A percentile compares a stretch with the other conserved stretches of the same genome.
phyloP scores from a whole-genome alignment of 202 grass and related monocot genomes.

The Schoenoplectus tabernaemontani region DNA sequence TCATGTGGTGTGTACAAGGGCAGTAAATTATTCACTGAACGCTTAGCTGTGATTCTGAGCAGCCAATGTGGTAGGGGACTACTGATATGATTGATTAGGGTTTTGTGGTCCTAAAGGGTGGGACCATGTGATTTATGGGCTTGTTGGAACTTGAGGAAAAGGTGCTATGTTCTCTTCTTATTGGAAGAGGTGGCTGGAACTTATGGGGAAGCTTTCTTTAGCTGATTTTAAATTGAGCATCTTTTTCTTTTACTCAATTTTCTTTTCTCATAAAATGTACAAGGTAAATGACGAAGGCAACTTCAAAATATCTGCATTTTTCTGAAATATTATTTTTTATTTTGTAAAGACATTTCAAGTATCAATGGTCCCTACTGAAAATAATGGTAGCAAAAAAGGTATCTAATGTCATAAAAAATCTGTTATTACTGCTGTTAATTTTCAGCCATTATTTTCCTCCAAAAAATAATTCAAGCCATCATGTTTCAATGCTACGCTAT shows the following conservation, averaged over 20 bases:
- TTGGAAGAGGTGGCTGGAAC: constrained; percentile 4
- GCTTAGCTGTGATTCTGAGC: constrained; percentile 18
- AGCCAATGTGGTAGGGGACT: constrained; percentile 6
- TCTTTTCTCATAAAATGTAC: not conserved
- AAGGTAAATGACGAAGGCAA: not conserved
- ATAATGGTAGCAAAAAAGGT: no score
- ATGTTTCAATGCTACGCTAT: no score
- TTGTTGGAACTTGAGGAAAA: constrained; percentile 16
- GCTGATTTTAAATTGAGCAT: not conserved
- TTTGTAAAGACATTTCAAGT: not conserved
- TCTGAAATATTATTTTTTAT: no score
- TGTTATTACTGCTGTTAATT: no score
- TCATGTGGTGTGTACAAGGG: constrained; percentile 8
- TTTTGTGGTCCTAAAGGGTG: constrained; percentile 22
- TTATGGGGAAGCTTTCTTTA: constrained; percentile 4
- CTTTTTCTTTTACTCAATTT: not conserved
- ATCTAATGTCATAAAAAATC: no score
- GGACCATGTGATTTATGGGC: constrained; percentile 20
- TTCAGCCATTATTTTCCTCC: no score
- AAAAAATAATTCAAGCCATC: no score
- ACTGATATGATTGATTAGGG: constrained; percentile 22
- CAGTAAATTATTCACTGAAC: constrained; percentile 29
- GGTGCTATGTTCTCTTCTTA: not conserved
- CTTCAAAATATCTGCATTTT: not conserved
- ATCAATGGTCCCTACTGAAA: not conserved